Evolutionary conservation across 805 yeast species (phyloP), one percentile per base, ranked within the genome.

Genomic region (Lipomyces lipofer): DNA sequence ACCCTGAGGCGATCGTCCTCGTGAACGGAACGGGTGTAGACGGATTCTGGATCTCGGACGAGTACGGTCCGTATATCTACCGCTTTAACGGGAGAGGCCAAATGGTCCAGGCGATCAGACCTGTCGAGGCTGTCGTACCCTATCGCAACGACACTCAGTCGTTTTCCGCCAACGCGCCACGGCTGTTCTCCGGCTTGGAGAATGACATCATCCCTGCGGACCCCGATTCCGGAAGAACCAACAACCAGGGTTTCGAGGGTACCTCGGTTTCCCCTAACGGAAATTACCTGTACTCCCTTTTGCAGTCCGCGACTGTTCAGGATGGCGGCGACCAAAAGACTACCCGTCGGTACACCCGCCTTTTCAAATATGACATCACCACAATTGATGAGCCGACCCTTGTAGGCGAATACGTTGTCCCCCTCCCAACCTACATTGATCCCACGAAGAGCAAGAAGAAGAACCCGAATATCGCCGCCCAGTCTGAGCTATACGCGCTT

Each of bases 161-260:
- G 7, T 56, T 56, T 40, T 54, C 59, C 3, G 60, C 60, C 19
- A 59, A 56, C 38, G 44, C 60, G 7, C 60, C 60, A 4, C 44
- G 50, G 8, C 25, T 47, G 21, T 13, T 29, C 36, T 33, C 35
- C 29, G 44, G 39, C 35, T 17, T 32, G 32, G 43, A 33, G n/a
- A 52, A 56, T 21, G 59, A 55, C 25, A 25, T 55, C 35, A n/a
- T 32, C 12, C 60, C 60, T 15, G 52, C 52, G 4, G 44, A 54
- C 19, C 55, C 60, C 21, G 52, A 44, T 32, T 56, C 59, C 19
- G 60, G 60, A 3, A 54, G 60, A 17, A 24, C 27, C 39, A 56
- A 56, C 43, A 56, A 56, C 55, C 58, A 56, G 36, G 60, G 60
- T 19, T 49, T 56, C 25, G 60, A 56, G 38, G 58, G 60, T 19